These are phyloP conservation scores for Monilinia fructigena DNA, from an alignment of 2,329 filamentous ascomycete species.

Conservation along the genomic window DNA sequence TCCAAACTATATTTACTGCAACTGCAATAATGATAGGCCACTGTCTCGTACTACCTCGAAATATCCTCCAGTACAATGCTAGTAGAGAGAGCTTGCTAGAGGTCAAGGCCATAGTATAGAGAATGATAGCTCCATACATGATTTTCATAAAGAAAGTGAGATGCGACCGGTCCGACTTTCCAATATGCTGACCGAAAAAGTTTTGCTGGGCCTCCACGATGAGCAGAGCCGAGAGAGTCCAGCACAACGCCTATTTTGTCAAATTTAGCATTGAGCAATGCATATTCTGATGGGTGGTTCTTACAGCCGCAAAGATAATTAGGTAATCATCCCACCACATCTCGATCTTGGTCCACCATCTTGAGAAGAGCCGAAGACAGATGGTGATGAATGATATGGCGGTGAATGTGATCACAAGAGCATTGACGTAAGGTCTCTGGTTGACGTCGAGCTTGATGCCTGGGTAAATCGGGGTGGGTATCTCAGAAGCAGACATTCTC, in stretches of 20 bases:
- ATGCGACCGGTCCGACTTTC: neutral
- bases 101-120: neutral
- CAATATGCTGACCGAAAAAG: slow-evolving; percentile 5
- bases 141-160: neutral
- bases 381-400: neutral
- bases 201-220: neutral
- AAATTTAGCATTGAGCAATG: neutral
- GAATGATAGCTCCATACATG: neutral
- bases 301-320: neutral
- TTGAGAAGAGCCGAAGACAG: neutral
- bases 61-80: slow-evolving; percentile 5
- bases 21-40: neutral
- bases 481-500: neutral
- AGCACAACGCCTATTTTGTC: neutral
- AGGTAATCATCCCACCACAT: neutral
- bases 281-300: neutral
- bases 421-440: neutral
- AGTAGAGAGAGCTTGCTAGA: slow-evolving; percentile 5
- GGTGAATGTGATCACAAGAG: neutral
- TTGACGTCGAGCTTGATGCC: neutral
- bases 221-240: neutral
- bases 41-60: neutral
- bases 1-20: neutral
- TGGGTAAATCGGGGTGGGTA: neutral
- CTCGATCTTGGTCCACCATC: slow-evolving; percentile 1